Evolutionary conservation across 192 early-diverging fungal species (phyloP), one percentile per base, ranked within the genome.

Genomic region (Hyaloraphidium curvatum): DNA sequence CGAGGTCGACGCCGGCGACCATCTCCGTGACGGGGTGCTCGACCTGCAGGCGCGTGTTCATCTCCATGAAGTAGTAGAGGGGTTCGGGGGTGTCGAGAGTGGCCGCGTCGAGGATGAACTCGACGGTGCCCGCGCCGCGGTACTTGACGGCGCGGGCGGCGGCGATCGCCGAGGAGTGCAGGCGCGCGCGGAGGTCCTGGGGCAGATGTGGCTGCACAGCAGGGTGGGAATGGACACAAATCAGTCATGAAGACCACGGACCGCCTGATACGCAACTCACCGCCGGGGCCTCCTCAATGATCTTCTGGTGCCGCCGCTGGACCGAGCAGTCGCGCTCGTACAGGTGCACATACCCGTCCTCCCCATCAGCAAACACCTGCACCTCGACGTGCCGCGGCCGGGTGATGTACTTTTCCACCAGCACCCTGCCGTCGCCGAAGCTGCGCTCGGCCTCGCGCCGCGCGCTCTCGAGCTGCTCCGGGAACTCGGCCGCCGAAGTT

Each of bases 21-120:
- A 91, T 89, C 65, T 97, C 93, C 2, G 93, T 92, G 14, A 94
- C 79, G 9, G 93, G 90, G 63, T 97, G 93, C 68, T 97, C 93
- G 29, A 96, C 91, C 59, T 85, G 87, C 31, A 94, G 73, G 39
- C 89, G 76, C 0, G 89, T 90, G 69, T 93, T 93, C 89, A 91
- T 91, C 69, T 93, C 89, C 88, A 97, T 89, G 60, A 92, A 97
- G 70, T 91, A 93, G 59, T 91, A 93, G 4, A 9, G 5, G 17
- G 17, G 25, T 9, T 48, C 43, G 7, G 14, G 17, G 58, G 85
- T 68, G 14, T 63, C 1, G 57, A 84, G 74, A 40, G 78, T 78
- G 39, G 75, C 70, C 53, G 84, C 85, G 70, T 92, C 90, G 70
- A 92, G 75, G 53, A 97, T 91, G 60, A 93, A 97, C 70, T 97